Evolutionary conservation across 2,329 filamentous ascomycete genomes (phyloP), one percentile per base, ranked within the genome.

Genomic region (Lithohypha guttulata): DNA sequence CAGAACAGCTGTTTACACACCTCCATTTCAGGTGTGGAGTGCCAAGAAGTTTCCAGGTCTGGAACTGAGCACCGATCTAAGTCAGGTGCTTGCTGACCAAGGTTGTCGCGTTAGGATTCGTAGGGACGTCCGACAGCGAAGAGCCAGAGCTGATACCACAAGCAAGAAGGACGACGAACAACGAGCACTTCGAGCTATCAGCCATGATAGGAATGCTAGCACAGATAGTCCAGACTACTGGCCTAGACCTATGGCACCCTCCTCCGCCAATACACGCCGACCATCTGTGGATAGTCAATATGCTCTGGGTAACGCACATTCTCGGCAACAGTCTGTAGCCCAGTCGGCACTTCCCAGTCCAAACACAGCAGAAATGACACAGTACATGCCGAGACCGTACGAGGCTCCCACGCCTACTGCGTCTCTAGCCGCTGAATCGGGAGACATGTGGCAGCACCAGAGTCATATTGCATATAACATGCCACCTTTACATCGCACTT

Each of bases 21-120:
- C 72, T 9, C 77, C 84, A 0, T 96, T 98, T 59, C 79, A 76
- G 34, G 91, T 96, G 28, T 96, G 74, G 66, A 95, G 87, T 53
- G 91, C 91, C 36, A 98, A 96, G 77, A 96, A 95, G 66, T 98
- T 98, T 65, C 91, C 91, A 11, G 91, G 89, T 13, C 68, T 96
- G 43, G 81, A 83, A 30, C 84, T 91, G 59, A 95, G 86, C 64
- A 98, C 91, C 0, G 68, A 74, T 9, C 69, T 96, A 34, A 95
- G 87, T 62, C 81, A 87, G 46, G 81, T 84, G 23, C 86, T 98
- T 29, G 87, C 89, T 13, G 89, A 98, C 60, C 91, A 98, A 62
- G 91, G 91, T 42, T 96, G 91, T 60, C 84, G 89, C 50, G 91
- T 98, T 19, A 81, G 91, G 31, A 98, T 98, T 54, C 77, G 91